Evolutionary conservation across 192 early-diverging fungal species (phyloP).

Genomic region (Entomortierella beljakovae): DNA sequence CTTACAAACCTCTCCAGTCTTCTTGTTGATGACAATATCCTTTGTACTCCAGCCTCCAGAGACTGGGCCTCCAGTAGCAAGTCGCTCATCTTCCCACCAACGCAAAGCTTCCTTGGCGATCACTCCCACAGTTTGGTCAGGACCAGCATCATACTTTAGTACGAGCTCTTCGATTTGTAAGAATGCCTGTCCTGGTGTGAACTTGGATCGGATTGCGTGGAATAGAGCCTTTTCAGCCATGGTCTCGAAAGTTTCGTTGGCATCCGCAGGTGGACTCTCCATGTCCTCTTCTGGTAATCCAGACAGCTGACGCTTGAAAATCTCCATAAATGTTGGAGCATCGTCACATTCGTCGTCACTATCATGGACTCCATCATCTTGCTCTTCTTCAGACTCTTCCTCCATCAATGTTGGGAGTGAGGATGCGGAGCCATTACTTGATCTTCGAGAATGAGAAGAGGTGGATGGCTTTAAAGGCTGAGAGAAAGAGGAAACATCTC

Average conservation of each 20-base stretch:
- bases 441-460: neutral
- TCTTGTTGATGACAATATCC: constrained; percentile 11
- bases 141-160: constrained; percentile 54
- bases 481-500: neutral
- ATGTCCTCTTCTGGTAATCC: constrained; percentile 29
- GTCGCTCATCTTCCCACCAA: constrained; percentile 41
- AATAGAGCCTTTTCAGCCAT: constrained; percentile 48
- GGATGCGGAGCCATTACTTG: constrained; percentile 5
- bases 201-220: constrained; percentile 50
- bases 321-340: constrained; percentile 46
- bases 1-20: constrained; percentile 14
- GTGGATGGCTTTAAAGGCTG: neutral
- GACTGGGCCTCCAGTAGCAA: constrained; percentile 20
- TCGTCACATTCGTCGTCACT: constrained; percentile 13
- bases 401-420: constrained; percentile 17
- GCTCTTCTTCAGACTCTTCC: constrained; percentile 17
- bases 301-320: constrained; percentile 25
- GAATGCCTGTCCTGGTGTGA: constrained; percentile 56
- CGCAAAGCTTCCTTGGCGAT: constrained; percentile 30
- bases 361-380: constrained; percentile 14
- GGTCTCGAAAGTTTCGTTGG: constrained; percentile 45
- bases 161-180: constrained; percentile 61
- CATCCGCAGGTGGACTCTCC: constrained; percentile 30
- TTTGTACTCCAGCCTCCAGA: constrained; percentile 21
- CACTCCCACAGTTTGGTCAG: constrained; percentile 29